Evolutionary conservation across 495 filamentous ascomycete species (phyloP), one percentile per base, ranked within the genome.

Genomic region (Acidiella bohemica): DNA sequence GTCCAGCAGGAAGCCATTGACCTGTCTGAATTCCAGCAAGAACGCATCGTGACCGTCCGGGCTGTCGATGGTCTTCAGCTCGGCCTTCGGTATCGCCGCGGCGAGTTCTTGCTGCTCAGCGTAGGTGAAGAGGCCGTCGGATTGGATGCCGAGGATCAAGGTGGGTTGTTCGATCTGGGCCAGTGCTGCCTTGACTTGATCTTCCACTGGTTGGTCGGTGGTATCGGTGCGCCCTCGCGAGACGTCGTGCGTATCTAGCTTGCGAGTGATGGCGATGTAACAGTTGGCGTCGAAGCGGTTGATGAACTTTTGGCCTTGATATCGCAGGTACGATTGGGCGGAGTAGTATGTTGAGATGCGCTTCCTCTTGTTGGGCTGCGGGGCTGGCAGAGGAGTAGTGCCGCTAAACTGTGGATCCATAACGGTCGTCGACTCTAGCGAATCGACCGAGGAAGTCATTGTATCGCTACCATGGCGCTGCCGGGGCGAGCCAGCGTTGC

Each of bases 211-310:
- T 1, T 25, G 19, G 46, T 18, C 24, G 12, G 68, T 62, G 3
- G 25, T 17, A 61, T 54, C 47, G 27, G 62, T 58, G 14, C 85
- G 76, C 47, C 76, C 68, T 17, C 85, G 72, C 16, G 83, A 86
- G 21, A 97, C 73, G 55, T 97, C 90, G 57, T 97, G 90, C 2
- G 90, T 97, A 54, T 97, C 90, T n/a, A 97, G 76, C 60, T 97
- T 97, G 44, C 90, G 82, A 5, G 90, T 96, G 58, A 96, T 94
- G 44, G 90, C 86, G 42, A 97, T 96, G 63, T 97, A 97, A 65
- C 90, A 96, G 56, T 97, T 97, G 47, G 84, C 80, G 60, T 97
- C 90, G 56, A 95, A 97, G 5, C 90, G 78, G 54, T 84, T 85
- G 46, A 95, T 88, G 56, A 97, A 97, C 59, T 97, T 97, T 39